phyloP scores from a whole-genome alignment of 2,329 filamentous ascomycete species.

The Periconia sp. region DNA sequence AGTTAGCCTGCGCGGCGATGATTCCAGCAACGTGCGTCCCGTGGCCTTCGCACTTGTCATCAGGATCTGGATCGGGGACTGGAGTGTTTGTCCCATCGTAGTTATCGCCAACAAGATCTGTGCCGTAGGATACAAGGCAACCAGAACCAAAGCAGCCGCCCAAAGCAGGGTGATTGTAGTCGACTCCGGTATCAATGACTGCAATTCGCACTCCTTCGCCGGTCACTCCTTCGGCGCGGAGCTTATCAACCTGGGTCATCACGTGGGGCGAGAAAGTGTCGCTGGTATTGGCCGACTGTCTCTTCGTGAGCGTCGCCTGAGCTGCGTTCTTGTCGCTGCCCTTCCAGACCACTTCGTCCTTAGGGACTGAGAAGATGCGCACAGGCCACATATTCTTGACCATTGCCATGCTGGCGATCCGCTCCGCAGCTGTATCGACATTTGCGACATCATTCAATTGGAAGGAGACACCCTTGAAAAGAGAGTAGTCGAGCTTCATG shows the following conservation, averaged over 20 bases:
- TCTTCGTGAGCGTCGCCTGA: not conserved
- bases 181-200: slow-evolving; percentile 52
- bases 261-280: slow-evolving; percentile 37
- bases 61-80: slow-evolving; percentile 57
- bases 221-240: slow-evolving; percentile 53
- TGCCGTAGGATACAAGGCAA: slow-evolving; percentile 64
- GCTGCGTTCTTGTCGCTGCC: not conserved
- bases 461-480: slow-evolving; percentile 13
- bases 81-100: slow-evolving; percentile 45
- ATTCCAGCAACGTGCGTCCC: slow-evolving; percentile 64
- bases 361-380: slow-evolving; percentile 6
- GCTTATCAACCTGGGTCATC: slow-evolving; percentile 41
- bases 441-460: slow-evolving; percentile 11
- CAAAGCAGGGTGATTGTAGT: slow-evolving; percentile 68
- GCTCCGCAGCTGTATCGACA: slow-evolving; percentile 7
- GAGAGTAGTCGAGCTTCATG: slow-evolving; percentile 10
- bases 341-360: not conserved
- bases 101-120: slow-evolving; percentile 64
- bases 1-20: slow-evolving; percentile 60
- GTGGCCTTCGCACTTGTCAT: slow-evolving; percentile 61
- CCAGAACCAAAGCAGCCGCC: slow-evolving; percentile 68
- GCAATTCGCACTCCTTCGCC: slow-evolving; percentile 55
- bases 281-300: slow-evolving; percentile 3
- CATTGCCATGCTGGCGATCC: slow-evolving; percentile 11
- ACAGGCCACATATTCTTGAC: slow-evolving; percentile 14